phyloP scores from a whole-genome alignment of 805 yeast species.

The Metschnikowia orientalis region DNA sequence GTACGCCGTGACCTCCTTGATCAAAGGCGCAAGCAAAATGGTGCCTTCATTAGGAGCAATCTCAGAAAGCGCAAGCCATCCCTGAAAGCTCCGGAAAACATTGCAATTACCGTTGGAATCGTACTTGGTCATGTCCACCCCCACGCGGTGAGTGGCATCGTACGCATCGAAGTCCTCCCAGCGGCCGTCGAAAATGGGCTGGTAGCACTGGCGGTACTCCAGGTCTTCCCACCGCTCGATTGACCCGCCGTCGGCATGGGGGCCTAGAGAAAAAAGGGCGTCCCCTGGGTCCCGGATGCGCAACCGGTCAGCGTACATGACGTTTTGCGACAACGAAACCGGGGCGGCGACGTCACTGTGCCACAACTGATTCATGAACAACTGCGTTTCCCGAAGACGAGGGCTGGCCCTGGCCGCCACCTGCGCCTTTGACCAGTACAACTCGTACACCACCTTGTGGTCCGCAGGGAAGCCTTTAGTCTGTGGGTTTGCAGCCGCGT shows the following conservation, averaged over 20 bases:
- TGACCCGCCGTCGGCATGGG: conserved; percentile 42
- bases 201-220: conserved; percentile 33
- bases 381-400: conserved; percentile 24
- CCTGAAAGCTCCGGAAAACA: conserved; percentile 40
- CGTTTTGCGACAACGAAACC: conserved; percentile 27
- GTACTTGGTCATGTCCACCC: conserved; percentile 32
- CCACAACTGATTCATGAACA: conserved; percentile 26
- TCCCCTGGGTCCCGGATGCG: conserved; percentile 40
- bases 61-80: conserved; percentile 39
- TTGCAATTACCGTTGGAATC: conserved; percentile 25
- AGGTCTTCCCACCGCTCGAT: conserved; percentile 45
- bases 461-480: conserved; percentile 11
- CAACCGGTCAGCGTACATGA: conserved; percentile 41
- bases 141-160: conserved; percentile 29
- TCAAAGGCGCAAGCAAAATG: conserved; percentile 31
- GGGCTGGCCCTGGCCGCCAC: conserved; percentile 38
- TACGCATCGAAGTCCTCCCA: conserved; percentile 45
- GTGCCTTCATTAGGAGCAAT: conserved; percentile 39
- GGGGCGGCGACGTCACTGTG: conserved; percentile 22
- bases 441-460: conserved; percentile 19
- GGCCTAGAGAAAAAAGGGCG: conserved; percentile 25
- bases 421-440: conserved; percentile 40
- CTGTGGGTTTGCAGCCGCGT: conserved; percentile 8
- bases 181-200: conserved; percentile 31
- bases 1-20: conserved; percentile 37